A percentile compares a stretch with the other conserved stretches of the same genome.
These are phyloP conservation scores for Bocquillonia castaneifolia DNA, from an alignment of 441 rosid genomes.

Conservation along the genomic window DNA sequence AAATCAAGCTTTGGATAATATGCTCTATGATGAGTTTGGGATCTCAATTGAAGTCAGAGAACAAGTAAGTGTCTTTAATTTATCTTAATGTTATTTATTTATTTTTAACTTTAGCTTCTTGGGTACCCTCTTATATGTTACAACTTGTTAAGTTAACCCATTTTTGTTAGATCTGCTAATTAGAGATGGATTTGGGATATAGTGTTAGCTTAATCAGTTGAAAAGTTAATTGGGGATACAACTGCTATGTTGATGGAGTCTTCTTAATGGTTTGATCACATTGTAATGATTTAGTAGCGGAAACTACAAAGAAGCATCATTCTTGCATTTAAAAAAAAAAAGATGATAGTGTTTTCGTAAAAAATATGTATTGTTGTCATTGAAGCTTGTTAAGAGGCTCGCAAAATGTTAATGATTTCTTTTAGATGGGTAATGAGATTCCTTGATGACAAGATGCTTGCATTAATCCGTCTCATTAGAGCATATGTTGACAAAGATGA, in stretches of 20 bases:
- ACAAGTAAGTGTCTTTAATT: conserved; percentile 35
- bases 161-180: conserved; percentile 15
- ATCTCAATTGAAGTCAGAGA: conserved; percentile 59
- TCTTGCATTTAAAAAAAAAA: too few species aligned
- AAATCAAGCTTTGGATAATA: conserved; percentile 39
- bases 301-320: background rate
- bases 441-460: background rate
- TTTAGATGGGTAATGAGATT: background rate
- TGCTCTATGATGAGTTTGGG: conserved; percentile 47
- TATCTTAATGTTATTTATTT: too few species aligned
- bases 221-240: too few species aligned
- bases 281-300: background rate
- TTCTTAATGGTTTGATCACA: too few species aligned
- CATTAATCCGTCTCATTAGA: background rate
- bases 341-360: too few species aligned
- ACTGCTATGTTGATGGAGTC: too few species aligned
- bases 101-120: background rate
- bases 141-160: background rate
- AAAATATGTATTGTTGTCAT: background rate
- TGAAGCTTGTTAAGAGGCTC: background rate
- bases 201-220: too few species aligned
- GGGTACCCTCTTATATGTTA: background rate
- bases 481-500: background rate
- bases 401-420: background rate
- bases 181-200: background rate